phyloP scores from a whole-genome alignment of 2,329 filamentous ascomycete species.

The Fusarium sp. region DNA sequence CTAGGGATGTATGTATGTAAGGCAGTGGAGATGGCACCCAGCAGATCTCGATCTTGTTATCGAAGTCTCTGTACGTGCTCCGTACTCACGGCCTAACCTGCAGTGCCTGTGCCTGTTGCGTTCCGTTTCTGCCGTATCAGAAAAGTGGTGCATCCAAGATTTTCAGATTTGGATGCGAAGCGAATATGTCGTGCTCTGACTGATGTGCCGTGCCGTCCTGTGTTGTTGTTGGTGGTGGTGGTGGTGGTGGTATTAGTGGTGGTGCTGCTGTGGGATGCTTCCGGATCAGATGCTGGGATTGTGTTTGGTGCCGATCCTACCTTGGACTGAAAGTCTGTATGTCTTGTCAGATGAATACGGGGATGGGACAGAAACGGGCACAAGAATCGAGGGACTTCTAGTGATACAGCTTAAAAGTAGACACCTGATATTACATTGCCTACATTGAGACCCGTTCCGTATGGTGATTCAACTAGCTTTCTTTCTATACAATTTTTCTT shows the following conservation, averaged over 20 bases:
- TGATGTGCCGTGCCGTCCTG: neutral
- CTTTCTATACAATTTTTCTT: neutral
- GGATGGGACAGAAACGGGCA: neutral
- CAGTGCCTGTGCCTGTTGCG: neutral
- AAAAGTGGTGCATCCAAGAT: conserved; percentile 12
- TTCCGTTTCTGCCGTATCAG: conserved; percentile 1
- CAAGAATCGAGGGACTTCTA: conserved; percentile 1
- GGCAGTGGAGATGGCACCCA: conserved; percentile 17
- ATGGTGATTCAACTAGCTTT: neutral
- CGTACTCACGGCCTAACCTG: neutral
- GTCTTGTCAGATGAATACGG: neutral
- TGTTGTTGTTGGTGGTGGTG: neutral
- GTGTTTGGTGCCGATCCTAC: conserved; percentile 19
- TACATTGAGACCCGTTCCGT: neutral
- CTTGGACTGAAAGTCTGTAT: neutral
- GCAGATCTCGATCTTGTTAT: conserved; percentile 33
- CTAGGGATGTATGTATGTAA: conserved; percentile 2
- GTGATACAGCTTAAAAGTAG: neutral
- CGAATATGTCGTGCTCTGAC: conserved; percentile 14
- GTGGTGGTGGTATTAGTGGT: neutral
- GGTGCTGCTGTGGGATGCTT: conserved; percentile 13
- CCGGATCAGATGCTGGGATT: conserved; percentile 31
- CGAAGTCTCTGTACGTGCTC: neutral
- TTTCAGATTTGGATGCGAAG: conserved; percentile 8
- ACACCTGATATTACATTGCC: neutral